Evolutionary conservation across 257 asterid genomes (phyloP), one percentile per base, ranked within the genome.

Genomic region (Solanum ahanhuiri): DNA sequence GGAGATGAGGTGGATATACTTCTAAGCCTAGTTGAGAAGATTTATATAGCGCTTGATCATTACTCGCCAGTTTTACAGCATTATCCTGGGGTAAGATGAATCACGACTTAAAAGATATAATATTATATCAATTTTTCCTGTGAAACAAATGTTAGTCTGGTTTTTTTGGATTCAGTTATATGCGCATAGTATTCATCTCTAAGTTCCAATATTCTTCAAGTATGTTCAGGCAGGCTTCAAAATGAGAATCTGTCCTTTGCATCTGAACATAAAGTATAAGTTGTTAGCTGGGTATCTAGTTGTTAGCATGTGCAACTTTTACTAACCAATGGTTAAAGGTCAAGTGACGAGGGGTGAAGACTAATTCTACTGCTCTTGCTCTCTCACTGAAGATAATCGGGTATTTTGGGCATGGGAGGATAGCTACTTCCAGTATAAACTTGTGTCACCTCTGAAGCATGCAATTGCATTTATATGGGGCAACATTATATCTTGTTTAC

Each of bases 1-100:
- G 99, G 98, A 64, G 98, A 96, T 89, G 94, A 96, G 91, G 99
- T 96, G 84, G 99, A 96, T 81, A 85, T 90, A 88, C 94, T 93
- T 51, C 86, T 91, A 91, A 85, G 91, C 90, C 89, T 95, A 84
- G 97, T 94, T 33, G 95, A 94, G 85, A 96, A 92, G 95, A 94
- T 96, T 86, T 93, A 92, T 72, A 90, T 94, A 87, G 97, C 92
- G 8, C 98, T 96, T 6, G 93, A 94, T 87, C 99, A 96, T 89
- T 96, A 96, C 90, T 93, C 97, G 37, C 98, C 98, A 30, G 88
- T 96, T 88, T 88, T 96, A 87, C 93, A 93, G 92, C 98, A 96
- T 85, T 96, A 96, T 88, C 95, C 98, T 35, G 99, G 98, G 95
- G 98, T 96, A 91, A 87, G 98, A 85, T 85, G 39, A 86, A 41